Base-by-base conservation (phyloP, 75 land plant genomes). In the Larix kaempferi region DNA sequence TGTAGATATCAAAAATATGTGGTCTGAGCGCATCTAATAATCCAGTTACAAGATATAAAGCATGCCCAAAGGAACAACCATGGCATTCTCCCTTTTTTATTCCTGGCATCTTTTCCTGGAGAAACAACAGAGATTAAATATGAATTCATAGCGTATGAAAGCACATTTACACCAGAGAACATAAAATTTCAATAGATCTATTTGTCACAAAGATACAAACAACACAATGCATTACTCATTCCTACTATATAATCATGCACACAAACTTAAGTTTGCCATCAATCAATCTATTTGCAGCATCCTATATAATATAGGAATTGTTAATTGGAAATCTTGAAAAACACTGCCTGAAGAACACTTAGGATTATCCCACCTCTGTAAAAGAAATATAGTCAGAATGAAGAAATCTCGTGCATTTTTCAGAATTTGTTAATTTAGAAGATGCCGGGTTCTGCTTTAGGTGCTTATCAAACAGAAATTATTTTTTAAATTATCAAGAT, bases 1-100 rank as follows among this genome's bases (percentile, higher is more conserved):
- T n/a, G 59, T 75, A 25, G 52, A 55, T 49, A 33, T 55, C 55
- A 57, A 75, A 58, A 16, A 83, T 73, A 60, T 81, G 78, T 29
- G 83, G 85, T 27, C 83, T 77, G 12, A 83, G 83, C 23, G 83
- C 83, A 71, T 83, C 83, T 55, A 83, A 66, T 25, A 83, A 58
- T 57, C 78, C 78, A n/a, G 81, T 59, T 35, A 83, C 83, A 62
- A 80, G 73, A 41, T 72, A 81, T 52, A 74, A 56, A 15, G 83
- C 61, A 75, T 83, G 83, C 64, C 78, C 83, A 41, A 83, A 73
- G 54, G 78, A 61, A 26, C 59, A 73, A 75, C 55, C 66, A 27
- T 69, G 83, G 22, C 59, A 17, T 37, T 81, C 84, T 57, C 63
- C 76, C 58, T 83, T 75, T 59, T 82, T 76, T 55, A 66, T 78